These are phyloP conservation scores for Rhodotorula babjevae DNA, from an alignment of 768 basidiomycete species.

Conservation along the genomic window DNA sequence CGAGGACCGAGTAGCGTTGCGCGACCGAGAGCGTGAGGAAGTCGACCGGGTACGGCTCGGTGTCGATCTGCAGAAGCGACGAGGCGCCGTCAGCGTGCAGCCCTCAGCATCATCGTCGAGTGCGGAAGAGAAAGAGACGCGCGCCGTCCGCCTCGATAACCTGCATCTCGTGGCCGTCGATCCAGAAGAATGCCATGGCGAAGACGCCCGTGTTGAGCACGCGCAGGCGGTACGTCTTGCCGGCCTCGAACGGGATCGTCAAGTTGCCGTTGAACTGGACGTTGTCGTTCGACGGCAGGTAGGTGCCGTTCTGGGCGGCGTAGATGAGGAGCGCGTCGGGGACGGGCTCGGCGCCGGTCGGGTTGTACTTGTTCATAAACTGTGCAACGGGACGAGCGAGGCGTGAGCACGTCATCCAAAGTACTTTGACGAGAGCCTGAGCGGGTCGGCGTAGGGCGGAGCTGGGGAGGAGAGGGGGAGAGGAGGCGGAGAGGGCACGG, in stretches of 20 bases:
- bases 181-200: constrained; percentile 47
- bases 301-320: constrained; percentile 68
- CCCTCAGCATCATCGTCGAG: background rate
- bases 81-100: background rate
- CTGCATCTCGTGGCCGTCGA: constrained; percentile 50
- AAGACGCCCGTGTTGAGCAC: constrained; percentile 52
- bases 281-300: constrained; percentile 51
- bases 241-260: constrained; percentile 73
- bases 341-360: constrained; percentile 48
- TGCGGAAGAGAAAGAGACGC: background rate
- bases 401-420: no score
- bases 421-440: no score
- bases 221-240: constrained; percentile 83
- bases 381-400: background rate
- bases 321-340: constrained; percentile 61
- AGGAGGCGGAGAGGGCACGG: background rate
- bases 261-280: constrained; percentile 70
- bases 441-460: no score
- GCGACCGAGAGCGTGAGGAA: constrained; percentile 72
- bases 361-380: constrained; percentile 53
- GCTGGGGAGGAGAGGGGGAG: no score
- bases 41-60: constrained; percentile 67
- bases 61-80: constrained; percentile 51
- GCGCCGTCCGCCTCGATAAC: constrained; percentile 48
- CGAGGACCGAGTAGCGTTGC: constrained; percentile 87